A percentile compares a stretch with the other conserved stretches of the same genome.
Conservation (phyloP, 1,284 basidiomycete species). For the Volvariella surrecta region DNA sequence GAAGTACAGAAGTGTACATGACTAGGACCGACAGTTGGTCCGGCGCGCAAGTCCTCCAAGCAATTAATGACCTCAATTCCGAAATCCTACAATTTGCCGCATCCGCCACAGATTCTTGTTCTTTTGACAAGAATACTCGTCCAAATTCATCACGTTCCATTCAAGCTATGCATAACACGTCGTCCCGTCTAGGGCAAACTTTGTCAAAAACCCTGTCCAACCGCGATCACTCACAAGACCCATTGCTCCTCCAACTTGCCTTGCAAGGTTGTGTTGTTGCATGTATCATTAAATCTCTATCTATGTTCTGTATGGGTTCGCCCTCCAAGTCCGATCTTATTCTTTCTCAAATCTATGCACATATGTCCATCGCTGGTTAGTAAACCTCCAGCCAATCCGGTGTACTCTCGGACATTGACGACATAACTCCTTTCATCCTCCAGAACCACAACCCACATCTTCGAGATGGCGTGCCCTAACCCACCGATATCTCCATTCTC, state of each 20-base stretch:
- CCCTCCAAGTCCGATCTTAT: constrained; percentile 60
- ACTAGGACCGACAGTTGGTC: constrained; percentile 69
- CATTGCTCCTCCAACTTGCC: constrained; percentile 64
- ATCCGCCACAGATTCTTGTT: constrained; percentile 56
- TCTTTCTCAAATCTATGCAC: constrained; percentile 54
- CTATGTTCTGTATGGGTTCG: constrained; percentile 64
- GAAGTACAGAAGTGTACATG: constrained; percentile 55
- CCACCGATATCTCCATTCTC: constrained; percentile 53
- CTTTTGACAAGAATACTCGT: constrained; percentile 31
- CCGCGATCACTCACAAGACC: constrained; percentile 63
- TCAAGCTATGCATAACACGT: constrained; percentile 49
- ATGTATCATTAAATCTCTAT: constrained; percentile 55
- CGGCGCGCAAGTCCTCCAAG: constrained; percentile 66
- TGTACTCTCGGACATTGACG: no score
- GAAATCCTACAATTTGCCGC: constrained; percentile 72
- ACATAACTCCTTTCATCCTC: not conserved
- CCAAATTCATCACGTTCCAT: constrained; percentile 26
- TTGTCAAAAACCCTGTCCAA: constrained; percentile 49
- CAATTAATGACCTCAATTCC: constrained; percentile 70
- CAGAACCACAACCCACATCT: constrained; percentile 68
- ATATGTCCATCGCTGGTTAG: constrained; percentile 55
- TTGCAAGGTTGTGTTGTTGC: constrained; percentile 60
- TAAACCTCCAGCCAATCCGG: constrained; percentile 7
- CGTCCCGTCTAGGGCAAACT: constrained; percentile 48
- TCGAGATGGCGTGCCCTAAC: constrained; percentile 67